phyloP scores from a whole-genome alignment of 2,329 filamentous ascomycete genomes.

The Penicillium frequentans region DNA sequence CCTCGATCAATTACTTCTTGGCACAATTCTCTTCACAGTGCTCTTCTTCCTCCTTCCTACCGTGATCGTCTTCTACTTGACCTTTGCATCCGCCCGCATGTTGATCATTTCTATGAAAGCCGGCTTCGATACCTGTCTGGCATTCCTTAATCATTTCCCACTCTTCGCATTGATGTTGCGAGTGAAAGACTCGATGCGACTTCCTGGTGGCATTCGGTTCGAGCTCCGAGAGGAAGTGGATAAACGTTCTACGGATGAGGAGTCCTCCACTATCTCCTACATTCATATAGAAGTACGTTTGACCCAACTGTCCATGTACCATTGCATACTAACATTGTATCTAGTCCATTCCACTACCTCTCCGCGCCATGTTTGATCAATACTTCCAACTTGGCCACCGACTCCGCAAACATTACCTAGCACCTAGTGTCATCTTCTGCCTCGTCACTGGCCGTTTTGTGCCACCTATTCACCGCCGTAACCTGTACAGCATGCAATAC shows the following conservation, averaged over 20 bases:
- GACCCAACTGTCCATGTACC: neutral
- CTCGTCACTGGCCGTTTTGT: conserved; percentile 89
- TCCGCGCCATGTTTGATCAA: conserved; percentile 94
- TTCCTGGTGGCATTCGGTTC: conserved; percentile 92
- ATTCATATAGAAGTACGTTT: conserved; percentile 75
- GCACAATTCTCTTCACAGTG: conserved; percentile 93
- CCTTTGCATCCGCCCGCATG: conserved; percentile 93
- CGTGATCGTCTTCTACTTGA: conserved; percentile 93
- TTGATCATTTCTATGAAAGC: conserved; percentile 92
- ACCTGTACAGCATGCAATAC: conserved; percentile 94
- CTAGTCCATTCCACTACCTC: conserved; percentile 82
- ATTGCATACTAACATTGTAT: conserved; percentile 12
- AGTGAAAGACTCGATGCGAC: conserved; percentile 84
- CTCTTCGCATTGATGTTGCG: conserved; percentile 95
- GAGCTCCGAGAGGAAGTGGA: conserved; percentile 75
- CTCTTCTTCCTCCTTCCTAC: conserved; percentile 94
- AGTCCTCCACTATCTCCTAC: conserved; percentile 65
- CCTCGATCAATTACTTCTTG: conserved; percentile 90
- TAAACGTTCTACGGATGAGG: conserved; percentile 31
- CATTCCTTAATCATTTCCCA: conserved; percentile 95
- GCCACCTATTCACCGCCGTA: conserved; percentile 90
- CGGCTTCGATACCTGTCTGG: conserved; percentile 83
- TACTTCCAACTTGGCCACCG: conserved; percentile 94
- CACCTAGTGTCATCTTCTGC: conserved; percentile 81
- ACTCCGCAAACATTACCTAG: conserved; percentile 92